Evolutionary conservation across 2,329 filamentous ascomycete species (phyloP).

Genomic region (Diplodia seriata): DNA sequence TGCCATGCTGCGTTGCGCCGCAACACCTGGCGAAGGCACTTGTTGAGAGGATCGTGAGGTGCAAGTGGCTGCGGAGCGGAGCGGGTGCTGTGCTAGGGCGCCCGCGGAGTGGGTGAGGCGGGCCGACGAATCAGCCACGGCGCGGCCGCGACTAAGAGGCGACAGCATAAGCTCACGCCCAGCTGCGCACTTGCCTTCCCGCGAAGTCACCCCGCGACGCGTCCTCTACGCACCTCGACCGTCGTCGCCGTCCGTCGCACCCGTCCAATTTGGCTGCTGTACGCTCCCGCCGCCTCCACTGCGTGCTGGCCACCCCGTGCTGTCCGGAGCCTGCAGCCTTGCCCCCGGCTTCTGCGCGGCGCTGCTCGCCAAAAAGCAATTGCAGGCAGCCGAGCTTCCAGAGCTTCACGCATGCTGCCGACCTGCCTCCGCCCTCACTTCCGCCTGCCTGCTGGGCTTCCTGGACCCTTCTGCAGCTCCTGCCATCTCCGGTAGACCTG

Average conservation of each 20-base stretch:
- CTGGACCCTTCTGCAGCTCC: constrained; percentile 22
- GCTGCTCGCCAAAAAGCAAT: constrained; percentile 27
- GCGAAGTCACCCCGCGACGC: constrained; percentile 26
- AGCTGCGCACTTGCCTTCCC: constrained; percentile 28
- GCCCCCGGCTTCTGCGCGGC: constrained; percentile 12
- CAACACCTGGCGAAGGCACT: not conserved
- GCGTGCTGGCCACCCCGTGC: constrained; percentile 18
- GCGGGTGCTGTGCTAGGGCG: not conserved
- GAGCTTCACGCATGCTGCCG: constrained; percentile 33
- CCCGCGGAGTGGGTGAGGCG: not conserved
- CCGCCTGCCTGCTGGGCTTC: constrained; percentile 14
- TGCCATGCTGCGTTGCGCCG: constrained; percentile 15
- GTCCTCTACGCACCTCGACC: constrained; percentile 11
- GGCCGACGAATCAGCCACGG: constrained; percentile 14
- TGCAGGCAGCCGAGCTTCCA: constrained; percentile 30
- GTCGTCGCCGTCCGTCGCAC: constrained; percentile 10
- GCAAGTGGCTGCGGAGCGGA: constrained; percentile 1
- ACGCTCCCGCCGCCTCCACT: constrained; percentile 14
- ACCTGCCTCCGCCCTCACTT: constrained; percentile 19
- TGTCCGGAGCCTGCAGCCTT: constrained; percentile 6
- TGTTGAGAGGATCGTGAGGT: constrained; percentile 6
- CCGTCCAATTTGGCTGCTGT: constrained; percentile 23
- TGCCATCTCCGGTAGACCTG: constrained; percentile 13
- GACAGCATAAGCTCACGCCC: constrained; percentile 21
- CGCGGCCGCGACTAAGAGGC: not conserved